Conservation (phyloP, 768 basidiomycete genomes). For the Rhodotorula paludigena region DNA sequence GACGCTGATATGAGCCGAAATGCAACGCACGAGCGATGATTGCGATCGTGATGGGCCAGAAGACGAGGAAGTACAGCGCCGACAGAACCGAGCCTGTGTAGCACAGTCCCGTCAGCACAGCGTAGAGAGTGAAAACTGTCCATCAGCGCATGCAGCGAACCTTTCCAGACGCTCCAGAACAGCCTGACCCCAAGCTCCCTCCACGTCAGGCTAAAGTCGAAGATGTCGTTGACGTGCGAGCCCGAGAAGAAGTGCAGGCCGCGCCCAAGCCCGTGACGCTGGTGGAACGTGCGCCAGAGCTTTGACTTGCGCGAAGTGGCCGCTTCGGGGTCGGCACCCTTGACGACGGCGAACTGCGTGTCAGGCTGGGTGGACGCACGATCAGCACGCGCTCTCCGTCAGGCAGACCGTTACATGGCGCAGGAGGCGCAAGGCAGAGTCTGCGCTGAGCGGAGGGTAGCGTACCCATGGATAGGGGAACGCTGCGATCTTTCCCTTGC, state of each 20-base stretch:
- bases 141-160: not conserved
- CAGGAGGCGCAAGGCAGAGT: not conserved
- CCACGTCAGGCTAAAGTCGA: conserved; percentile 17
- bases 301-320: conserved; percentile 3
- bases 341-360: conserved; percentile 27
- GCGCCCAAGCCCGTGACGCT: conserved; percentile 27
- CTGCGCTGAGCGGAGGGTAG: not conserved
- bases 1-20: not conserved
- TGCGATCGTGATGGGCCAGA: conserved; percentile 41
- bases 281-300: conserved; percentile 34
- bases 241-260: conserved; percentile 38
- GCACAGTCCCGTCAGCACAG: no score
- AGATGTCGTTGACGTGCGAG: conserved; percentile 34
- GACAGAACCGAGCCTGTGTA: conserved; percentile 31
- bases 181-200: conserved; percentile 8
- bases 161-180: conserved; percentile 34
- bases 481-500: conserved; percentile 25
- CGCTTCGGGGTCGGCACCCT: conserved; percentile 17
- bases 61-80: conserved; percentile 37
- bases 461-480: conserved; percentile 29
- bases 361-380: conserved; percentile 24
- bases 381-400: no score
- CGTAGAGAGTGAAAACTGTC: not conserved
- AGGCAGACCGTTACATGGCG: not conserved
- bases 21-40: conserved; percentile 39